A percentile compares a stretch with the other conserved stretches of the same genome.
phyloP scores from a whole-genome alignment of 345 rosid species.

The Abelmoschus esculentus region DNA sequence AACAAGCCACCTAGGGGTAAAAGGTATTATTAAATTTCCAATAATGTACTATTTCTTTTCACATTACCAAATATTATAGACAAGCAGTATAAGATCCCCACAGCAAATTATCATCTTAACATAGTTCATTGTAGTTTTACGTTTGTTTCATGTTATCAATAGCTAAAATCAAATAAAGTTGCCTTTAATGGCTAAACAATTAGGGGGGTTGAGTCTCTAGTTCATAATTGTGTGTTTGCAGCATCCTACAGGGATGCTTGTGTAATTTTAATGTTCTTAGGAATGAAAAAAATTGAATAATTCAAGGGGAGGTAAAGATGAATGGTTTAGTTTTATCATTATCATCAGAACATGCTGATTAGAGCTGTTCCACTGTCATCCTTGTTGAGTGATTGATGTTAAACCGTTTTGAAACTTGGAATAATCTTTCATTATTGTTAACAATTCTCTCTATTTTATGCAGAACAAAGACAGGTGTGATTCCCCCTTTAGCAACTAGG shows the following conservation, averaged over 20 bases:
- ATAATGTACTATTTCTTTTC: background rate
- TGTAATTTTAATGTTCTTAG: background rate
- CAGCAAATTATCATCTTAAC: background rate
- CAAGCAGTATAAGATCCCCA: background rate
- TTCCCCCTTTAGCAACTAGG: conserved; percentile 66
- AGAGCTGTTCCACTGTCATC: background rate
- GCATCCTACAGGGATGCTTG: background rate
- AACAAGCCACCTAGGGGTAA: conserved; percentile 93
- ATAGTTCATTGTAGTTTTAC: background rate
- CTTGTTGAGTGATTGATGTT: background rate
- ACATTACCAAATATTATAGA: background rate
- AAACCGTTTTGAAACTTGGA: background rate
- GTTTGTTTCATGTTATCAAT: background rate
- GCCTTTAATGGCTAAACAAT: background rate
- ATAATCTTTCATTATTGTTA: background rate
- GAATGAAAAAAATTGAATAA: background rate
- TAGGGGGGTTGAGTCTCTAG: conserved; percentile 1
- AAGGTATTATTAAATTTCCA: conserved; percentile 42
- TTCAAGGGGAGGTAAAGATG: background rate
- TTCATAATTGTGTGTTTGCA: background rate
- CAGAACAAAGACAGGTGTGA: conserved; percentile 57
- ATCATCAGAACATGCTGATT: background rate
- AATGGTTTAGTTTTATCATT: background rate
- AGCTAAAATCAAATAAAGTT: background rate
- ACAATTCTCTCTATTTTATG: conserved; percentile 8